Conservation (phyloP, 306 rosid genomes). For the Gleditsia sinensis region DNA sequence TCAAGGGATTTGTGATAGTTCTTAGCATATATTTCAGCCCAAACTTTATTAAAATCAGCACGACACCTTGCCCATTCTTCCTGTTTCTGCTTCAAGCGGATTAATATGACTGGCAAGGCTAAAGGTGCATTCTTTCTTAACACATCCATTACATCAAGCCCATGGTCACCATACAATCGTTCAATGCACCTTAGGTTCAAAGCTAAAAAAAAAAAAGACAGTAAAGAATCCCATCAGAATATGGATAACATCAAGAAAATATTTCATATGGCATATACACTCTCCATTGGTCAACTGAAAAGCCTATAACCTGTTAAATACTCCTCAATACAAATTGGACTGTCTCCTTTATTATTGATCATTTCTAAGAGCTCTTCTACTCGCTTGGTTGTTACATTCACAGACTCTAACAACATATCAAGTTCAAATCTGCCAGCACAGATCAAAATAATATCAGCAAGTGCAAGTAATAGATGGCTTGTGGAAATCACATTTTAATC, state of each 20-base stretch:
- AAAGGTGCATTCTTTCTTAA: conserved; percentile 78
- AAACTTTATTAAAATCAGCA: conserved; percentile 82
- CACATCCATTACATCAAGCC: conserved; percentile 98
- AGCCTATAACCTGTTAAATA: conserved; percentile 76
- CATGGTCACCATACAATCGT: conserved; percentile 96
- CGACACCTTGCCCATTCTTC: conserved; percentile 97
- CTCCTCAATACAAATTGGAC: conserved; percentile 81
- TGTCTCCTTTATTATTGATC: conserved; percentile 71
- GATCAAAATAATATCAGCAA: conserved; percentile 40
- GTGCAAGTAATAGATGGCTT: conserved; percentile 15
- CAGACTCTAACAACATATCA: conserved; percentile 96
- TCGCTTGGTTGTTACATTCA: conserved; percentile 78
- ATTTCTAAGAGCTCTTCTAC: conserved; percentile 89
- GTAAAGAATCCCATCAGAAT: conserved; percentile 33
- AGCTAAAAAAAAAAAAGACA: conserved; percentile 51
- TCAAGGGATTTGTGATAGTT: conserved; percentile 98
- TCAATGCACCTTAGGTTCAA: conserved; percentile 90
- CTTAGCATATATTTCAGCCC: conserved; percentile 94
- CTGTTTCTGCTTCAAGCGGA: conserved; percentile 96
- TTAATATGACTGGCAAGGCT: conserved; percentile 87
- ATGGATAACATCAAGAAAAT: conserved; percentile 24
- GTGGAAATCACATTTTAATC: conserved; percentile 20
- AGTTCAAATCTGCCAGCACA: conserved; percentile 73
- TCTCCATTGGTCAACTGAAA: conserved; percentile 35
- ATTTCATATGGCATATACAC: conserved; percentile 20